A percentile compares a stretch with the other conserved stretches of the same genome.
phyloP scores from a whole-genome alignment of 208 protist species.

The Endotrypanum monterogeii region DNA sequence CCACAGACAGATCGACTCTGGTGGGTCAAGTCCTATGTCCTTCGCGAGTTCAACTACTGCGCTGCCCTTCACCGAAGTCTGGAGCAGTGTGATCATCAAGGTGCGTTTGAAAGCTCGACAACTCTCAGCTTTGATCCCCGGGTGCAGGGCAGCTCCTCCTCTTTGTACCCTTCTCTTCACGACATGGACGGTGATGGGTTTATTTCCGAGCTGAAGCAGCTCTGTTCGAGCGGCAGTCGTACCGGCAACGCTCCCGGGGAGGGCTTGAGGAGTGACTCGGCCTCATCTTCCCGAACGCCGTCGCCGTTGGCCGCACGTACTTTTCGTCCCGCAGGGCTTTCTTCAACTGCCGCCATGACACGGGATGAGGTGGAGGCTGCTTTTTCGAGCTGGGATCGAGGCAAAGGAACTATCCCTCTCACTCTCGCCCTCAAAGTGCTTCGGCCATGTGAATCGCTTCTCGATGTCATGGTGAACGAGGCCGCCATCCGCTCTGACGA shows the following conservation, averaged over 20 bases:
- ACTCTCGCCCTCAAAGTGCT: constrained; percentile 59
- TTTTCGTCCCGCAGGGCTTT: constrained; percentile 8
- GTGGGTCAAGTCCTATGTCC: constrained; percentile 53
- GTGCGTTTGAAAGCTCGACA: constrained; percentile 24
- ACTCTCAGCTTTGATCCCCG: constrained; percentile 13
- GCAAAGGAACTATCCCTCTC: constrained; percentile 35
- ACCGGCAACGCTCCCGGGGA: background rate
- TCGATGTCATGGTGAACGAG: constrained; percentile 87
- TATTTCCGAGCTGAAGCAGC: constrained; percentile 14
- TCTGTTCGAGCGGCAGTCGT: background rate
- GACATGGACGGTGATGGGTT: constrained; percentile 25
- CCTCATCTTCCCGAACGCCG: background rate
- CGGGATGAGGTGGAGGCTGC: constrained; percentile 38
- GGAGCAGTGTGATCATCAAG: constrained; percentile 22
- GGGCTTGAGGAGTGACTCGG: background rate
- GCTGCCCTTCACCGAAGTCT: constrained; percentile 48
- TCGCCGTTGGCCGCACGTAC: background rate
- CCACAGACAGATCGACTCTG: constrained; percentile 50
- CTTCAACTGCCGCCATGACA: constrained; percentile 15
- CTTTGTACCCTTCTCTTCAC: constrained; percentile 4
- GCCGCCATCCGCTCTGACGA: constrained; percentile 54
- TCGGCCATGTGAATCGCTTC: constrained; percentile 64
- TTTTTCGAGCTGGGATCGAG: constrained; percentile 28
- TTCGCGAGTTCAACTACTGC: constrained; percentile 82
- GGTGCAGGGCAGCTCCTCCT: background rate